Evolutionary conservation across 176 grass and related monocot species (phyloP).

Genomic region (Musa acuminata): DNA sequence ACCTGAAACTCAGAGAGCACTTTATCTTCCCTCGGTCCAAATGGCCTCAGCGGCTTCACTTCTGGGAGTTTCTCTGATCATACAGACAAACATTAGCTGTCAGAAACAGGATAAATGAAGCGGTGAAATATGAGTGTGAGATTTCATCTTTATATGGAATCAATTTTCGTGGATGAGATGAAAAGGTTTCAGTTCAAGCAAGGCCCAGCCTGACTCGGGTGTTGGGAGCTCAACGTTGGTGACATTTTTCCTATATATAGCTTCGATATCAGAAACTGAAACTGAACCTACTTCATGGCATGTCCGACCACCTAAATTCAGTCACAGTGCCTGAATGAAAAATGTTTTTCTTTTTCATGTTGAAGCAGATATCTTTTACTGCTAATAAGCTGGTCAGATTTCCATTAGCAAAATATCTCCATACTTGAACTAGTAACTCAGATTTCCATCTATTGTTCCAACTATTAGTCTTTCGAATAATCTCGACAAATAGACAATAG

Average conservation of each 20-base stretch:
- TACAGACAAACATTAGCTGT: neutral
- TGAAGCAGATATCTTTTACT: too few relatives aligned
- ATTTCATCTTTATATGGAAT: neutral
- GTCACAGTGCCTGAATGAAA: too few relatives aligned
- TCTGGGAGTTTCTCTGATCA: conserved; percentile 81
- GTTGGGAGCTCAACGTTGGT: neutral
- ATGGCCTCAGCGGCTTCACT: conserved; percentile 68
- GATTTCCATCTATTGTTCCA: neutral
- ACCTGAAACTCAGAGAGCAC: conserved; percentile 86
- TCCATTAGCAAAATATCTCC: neutral
- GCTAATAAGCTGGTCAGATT: too few relatives aligned
- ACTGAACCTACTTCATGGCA: too few relatives aligned
- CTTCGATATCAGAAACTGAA: neutral
- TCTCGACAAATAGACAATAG: neutral
- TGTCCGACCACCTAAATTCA: too few relatives aligned
- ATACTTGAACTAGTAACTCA: neutral
- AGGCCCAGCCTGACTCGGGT: neutral
- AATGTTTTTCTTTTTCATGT: too few relatives aligned
- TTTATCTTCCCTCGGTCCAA: conserved; percentile 73
- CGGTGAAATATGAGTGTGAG: neutral
- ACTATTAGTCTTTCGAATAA: neutral
- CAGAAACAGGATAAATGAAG: neutral
- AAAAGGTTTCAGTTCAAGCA: neutral
- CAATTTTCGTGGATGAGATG: neutral
- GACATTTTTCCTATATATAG: neutral